Base-by-base conservation (phyloP, 176 grass and related monocot species). In the Zoysia pacifica region DNA sequence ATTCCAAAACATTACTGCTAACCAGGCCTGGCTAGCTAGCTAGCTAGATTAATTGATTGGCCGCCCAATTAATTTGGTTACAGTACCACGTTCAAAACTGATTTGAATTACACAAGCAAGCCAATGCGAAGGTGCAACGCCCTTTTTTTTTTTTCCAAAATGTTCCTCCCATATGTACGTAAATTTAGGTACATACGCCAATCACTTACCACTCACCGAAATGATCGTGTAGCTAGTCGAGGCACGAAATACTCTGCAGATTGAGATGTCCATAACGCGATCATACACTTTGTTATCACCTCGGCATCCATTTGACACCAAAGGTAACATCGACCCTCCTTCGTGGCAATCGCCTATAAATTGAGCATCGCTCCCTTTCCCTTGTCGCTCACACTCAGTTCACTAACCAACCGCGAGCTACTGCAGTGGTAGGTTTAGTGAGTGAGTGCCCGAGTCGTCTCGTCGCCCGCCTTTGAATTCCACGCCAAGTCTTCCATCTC, bases 381-480 rank as follows among this genome's bases (percentile, higher is more conserved):
- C 35, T 46, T 48, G 4, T 4, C 11, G 19, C 63, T 15, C 52
- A 40, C 13, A 62, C 12, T 42, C 14, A 55, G 16, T 20, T 35
- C 48, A 45, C 58, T 20, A 43, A 20, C 62, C 72, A 66, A 58
- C 70, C 70, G 40, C 59, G 11, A 38, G 5, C 14, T 6, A 5
- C 35, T 72, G 44, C 5, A 41, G 13, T 39, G 9, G 50, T n/a
- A 47, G 58, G 43, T 3, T 14, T 9, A 18, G 7, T 39, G 9
- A 59, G 14, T 41, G 37, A 63, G 68, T n/a, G 20, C 39, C 8
- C 20, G 7, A 18, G 52, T 47, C 65, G 5, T 39, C 18, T 28
- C 28, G 28, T 28, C 28, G 49, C 39, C 11, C 38, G 36, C 41
- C 73, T 82, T 58, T 78, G 73, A 87, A 82, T 86, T 86, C 77